Percentiles rank a stretch among this genome's conserved stretches.
phyloP scores from a whole-genome alignment of 2,329 filamentous ascomycete genomes.

The Sclerotinia spermophila region DNA sequence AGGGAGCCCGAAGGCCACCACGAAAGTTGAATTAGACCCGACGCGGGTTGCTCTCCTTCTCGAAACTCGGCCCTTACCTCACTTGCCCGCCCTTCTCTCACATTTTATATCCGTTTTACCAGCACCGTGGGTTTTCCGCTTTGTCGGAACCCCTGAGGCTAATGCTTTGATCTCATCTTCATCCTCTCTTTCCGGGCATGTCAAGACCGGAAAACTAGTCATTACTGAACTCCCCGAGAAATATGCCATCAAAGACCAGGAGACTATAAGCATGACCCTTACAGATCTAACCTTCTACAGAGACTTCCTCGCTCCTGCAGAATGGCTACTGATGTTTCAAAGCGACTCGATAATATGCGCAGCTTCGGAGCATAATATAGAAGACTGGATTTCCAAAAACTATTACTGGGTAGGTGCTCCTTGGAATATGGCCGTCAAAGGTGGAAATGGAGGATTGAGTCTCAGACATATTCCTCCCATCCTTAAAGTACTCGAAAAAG shows the following conservation, averaged over 20 bases:
- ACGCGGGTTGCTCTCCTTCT: slow-evolving; percentile 54
- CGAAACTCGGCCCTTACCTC: slow-evolving; percentile 48
- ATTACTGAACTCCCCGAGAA: slow-evolving; percentile 46
- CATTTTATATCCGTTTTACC: slow-evolving; percentile 54
- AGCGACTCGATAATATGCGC: slow-evolving; percentile 54
- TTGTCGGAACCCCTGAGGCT: slow-evolving; percentile 50
- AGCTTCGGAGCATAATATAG: slow-evolving; percentile 47
- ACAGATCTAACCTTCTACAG: slow-evolving; percentile 52
- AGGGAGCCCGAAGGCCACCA: not conserved
- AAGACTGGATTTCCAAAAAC: slow-evolving; percentile 49
- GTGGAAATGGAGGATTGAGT: slow-evolving; percentile 35
- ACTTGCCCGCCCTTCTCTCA: slow-evolving; percentile 50
- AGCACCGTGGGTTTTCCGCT: slow-evolving; percentile 53
- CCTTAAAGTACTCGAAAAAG: slow-evolving; percentile 31
- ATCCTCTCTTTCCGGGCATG: slow-evolving; percentile 43
- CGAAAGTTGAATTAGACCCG: slow-evolving; percentile 38
- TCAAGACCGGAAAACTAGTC: slow-evolving; percentile 9
- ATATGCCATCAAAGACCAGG: slow-evolving; percentile 45
- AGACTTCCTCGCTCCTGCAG: slow-evolving; percentile 47
- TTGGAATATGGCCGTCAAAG: slow-evolving; percentile 29
- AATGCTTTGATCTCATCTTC: slow-evolving; percentile 42
- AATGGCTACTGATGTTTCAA: slow-evolving; percentile 54
- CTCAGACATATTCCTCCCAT: slow-evolving; percentile 28
- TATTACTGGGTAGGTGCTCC: slow-evolving; percentile 42
- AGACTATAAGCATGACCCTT: slow-evolving; percentile 47